Evolutionary conservation across 176 grass and related monocot species (phyloP), one percentile per base, ranked within the genome.

Genomic region (Zoysia pacifica): DNA sequence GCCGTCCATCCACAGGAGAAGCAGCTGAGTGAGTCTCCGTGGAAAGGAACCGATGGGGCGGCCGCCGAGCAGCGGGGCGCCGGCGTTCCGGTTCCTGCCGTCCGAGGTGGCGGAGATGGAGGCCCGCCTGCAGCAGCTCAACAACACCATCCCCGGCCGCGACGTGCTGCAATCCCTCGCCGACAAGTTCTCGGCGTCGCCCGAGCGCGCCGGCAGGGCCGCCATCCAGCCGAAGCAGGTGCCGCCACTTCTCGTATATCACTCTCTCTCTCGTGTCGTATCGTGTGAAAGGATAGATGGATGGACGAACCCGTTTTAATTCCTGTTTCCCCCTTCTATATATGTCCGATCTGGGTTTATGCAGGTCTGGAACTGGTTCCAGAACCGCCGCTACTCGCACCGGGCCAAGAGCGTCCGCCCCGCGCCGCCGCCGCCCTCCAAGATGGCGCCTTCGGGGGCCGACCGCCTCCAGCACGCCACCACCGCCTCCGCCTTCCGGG

Each of bases 311-410:
- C 69, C 20, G 48, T 53, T 44, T 80, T 10, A 69, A 37, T 72
- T 28, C 28, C 28, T 28, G 28, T 28, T 28, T 28, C 28, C 28
- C 28, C 28, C 28, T 28, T 28, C 28, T 28, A 28, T 28, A 28
- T 28, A 28, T 28, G 55, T 7, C 18, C 55, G 74, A 63, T 71
- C 67, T 64, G 63, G 55, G 13, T 7, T n/a, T n/a, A 18, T 43
- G 18, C 79, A 99, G 96, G 97, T 99, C 4, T 99, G 97, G 97
- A 99, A 96, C 65, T 99, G 97, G 97, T 99, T 99, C 72, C 97
- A 99, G 71, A 99, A 99, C 84, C 85, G 93, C 80, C 91, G 97
- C 72, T 94, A 99, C 86, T 91, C 93, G 70, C 97, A 96, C 68
- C 90, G 90, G 65, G 85, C 97, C 58, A 99, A 92, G 71, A 85